Evolutionary conservation across 371 early-diverging fungal species (phyloP), one percentile per base, ranked within the genome.

Genomic region (Thermomucor indicae-seudaticae): DNA sequence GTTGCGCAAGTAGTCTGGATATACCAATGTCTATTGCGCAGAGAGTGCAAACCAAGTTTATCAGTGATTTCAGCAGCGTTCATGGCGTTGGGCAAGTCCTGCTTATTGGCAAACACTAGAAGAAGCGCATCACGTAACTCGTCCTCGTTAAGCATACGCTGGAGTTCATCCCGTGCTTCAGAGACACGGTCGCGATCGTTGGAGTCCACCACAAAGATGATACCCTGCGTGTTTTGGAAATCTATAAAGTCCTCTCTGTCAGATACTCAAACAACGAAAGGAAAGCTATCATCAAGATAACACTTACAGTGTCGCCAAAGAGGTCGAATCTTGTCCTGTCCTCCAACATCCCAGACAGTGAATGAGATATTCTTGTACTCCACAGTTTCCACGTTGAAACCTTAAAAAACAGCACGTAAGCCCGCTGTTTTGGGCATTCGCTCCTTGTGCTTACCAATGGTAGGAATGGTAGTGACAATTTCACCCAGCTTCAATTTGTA

Each of bases 341-440:
- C 92, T 56, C 93, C 94, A 43, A 93, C 79, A 81, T 95, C 95
- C 95, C 95, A 95, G 17, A 93, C 89, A 59, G 95, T 93, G 80
- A 97, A 96, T 59, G 93, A 94, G 68, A 96, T 88, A 78, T 96
- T 97, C 71, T 96, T 96, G 84, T 93, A 95, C 49, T 87, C 84
- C 51, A 97, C 93, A 22, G 96, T 93, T 70, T 96, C 96, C 20
- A 92, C 89, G 64, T 91, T 91, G 73, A 92, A 91, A 49, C 91
- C 92, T 63, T n/a, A n/a, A n/a, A n/a, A n/a, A n/a, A n/a, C n/a
- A n/a, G n/a, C n/a, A n/a, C n/a, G n/a, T n/a, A n/a, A n/a, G n/a
- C n/a, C n/a, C n/a, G n/a, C n/a, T n/a, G n/a, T n/a, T n/a, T n/a
- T n/a, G n/a, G n/a, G n/a, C n/a, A n/a, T n/a, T n/a, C n/a, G n/a